These are phyloP conservation scores for Solanum virginianum DNA, from an alignment of 257 asterid genomes.

Conservation along the genomic window DNA sequence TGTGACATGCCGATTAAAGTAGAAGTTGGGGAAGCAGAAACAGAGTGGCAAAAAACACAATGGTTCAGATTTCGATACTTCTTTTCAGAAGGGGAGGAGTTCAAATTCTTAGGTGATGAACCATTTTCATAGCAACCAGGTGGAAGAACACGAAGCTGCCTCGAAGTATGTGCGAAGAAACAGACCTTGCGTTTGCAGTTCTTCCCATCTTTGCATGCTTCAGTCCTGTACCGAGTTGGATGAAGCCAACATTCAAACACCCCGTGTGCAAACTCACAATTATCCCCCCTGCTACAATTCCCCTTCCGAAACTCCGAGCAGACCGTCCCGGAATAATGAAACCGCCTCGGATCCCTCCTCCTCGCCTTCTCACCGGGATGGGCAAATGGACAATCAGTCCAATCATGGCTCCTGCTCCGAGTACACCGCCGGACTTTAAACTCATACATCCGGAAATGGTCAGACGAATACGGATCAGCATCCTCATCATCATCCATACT, in stretches of 20 bases:
- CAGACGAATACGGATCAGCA: constrained; percentile 70
- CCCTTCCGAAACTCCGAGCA: constrained; percentile 83
- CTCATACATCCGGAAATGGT: constrained; percentile 79
- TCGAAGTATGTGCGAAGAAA: constrained; percentile 74
- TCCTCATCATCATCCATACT: constrained; percentile 31
- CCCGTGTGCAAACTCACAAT: constrained; percentile 81
- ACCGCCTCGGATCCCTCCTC: constrained; percentile 79
- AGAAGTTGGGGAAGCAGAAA: constrained; percentile 54
- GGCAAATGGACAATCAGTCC: constrained; percentile 98
- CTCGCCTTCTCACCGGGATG: constrained; percentile 97
- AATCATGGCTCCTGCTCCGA: constrained; percentile 91
- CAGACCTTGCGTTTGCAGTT: constrained; percentile 85
- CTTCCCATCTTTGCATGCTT: constrained; percentile 94
- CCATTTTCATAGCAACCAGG: constrained; percentile 11
- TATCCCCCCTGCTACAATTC: constrained; percentile 54
- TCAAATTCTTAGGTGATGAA: constrained; percentile 2
- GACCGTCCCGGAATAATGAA: constrained; percentile 62
- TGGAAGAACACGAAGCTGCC: constrained; percentile 74
- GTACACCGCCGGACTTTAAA: constrained; percentile 86
- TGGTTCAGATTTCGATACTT: constrained; percentile 9
- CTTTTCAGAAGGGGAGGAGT: constrained; percentile 18
- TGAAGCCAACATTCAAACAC: constrained; percentile 97
- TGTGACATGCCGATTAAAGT: constrained; percentile 46
- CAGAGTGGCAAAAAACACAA: constrained; percentile 47
- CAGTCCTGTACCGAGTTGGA: constrained; percentile 80